These are phyloP conservation scores for Pyricularia sp. DNA, from an alignment of 2,329 filamentous ascomycete genomes.

Conservation along the genomic window DNA sequence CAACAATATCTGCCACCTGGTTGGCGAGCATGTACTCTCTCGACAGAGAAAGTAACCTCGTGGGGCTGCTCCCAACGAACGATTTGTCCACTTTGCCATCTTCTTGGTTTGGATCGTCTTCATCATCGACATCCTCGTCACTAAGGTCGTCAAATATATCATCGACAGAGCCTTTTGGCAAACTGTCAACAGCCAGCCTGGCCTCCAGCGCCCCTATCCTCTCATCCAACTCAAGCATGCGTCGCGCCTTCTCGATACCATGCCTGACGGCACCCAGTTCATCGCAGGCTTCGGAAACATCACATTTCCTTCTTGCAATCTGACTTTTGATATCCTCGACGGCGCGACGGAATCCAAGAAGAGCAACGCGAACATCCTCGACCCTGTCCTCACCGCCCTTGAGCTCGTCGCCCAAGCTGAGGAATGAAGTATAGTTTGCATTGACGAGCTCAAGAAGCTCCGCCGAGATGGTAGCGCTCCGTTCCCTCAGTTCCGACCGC, in stretches of 20 bases:
- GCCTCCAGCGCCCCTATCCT: conserved; percentile 50
- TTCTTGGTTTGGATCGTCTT: conserved; percentile 9
- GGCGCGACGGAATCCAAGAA: conserved; percentile 75
- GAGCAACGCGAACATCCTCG: conserved; percentile 75
- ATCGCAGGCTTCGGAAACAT: conserved; percentile 48
- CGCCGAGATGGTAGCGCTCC: conserved; percentile 64
- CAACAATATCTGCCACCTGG: conserved; percentile 28
- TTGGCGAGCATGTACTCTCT: conserved; percentile 30
- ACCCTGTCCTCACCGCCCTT: conserved; percentile 83
- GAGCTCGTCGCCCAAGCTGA: conserved; percentile 69
- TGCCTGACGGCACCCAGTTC: conserved; percentile 53
- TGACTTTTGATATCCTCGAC: conserved; percentile 58
- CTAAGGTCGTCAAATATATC: conserved; percentile 16
- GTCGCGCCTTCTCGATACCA: conserved; percentile 47
- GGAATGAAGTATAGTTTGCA: conserved; percentile 82
- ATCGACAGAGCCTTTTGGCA: conserved; percentile 14
- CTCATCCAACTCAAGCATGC: conserved; percentile 55
- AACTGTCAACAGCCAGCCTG: conserved; percentile 38
- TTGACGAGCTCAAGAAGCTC: conserved; percentile 94
- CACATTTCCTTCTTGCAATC: conserved; percentile 49
- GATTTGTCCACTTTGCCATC: conserved; percentile 10
- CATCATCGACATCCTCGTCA: conserved; percentile 17
- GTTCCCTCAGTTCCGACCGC: conserved; percentile 68
- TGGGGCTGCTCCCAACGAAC: conserved; percentile 31
- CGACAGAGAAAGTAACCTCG: conserved; percentile 31